Conservation (phyloP, 345 rosid genomes). For the Triadica sebifera region DNA sequence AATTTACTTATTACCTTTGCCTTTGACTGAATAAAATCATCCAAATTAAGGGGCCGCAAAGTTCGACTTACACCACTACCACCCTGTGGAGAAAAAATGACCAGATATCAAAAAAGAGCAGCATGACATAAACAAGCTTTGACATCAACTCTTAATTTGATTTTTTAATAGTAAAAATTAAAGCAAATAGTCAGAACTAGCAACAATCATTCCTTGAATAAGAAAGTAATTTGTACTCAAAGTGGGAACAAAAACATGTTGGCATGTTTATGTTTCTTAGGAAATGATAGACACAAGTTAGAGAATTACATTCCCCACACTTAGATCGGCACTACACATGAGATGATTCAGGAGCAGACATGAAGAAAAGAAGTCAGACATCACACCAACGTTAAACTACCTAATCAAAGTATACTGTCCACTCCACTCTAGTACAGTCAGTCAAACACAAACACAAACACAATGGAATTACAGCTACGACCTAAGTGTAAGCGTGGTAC, state of each 20-base stretch:
- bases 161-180: neutral
- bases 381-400: neutral
- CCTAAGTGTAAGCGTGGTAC: neutral
- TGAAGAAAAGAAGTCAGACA: neutral
- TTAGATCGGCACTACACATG: neutral
- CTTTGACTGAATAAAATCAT: slow-evolving; percentile 80
- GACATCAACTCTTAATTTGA: neutral
- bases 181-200: neutral
- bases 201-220: neutral
- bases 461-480: too few relatives aligned
- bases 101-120: neutral
- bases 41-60: slow-evolving; percentile 65
- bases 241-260: neutral
- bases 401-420: neutral
- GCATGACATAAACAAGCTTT: neutral
- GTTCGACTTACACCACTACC: slow-evolving; percentile 37
- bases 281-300: neutral
- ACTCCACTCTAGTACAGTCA: neutral
- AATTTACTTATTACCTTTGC: slow-evolving; percentile 56
- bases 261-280: neutral
- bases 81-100: slow-evolving; percentile 37
- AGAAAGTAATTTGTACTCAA: neutral
- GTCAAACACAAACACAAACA: neutral
- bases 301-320: neutral
- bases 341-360: neutral